phyloP scores from a whole-genome alignment of 805 yeast genomes.

The Zygotorulaspora danielsina region DNA sequence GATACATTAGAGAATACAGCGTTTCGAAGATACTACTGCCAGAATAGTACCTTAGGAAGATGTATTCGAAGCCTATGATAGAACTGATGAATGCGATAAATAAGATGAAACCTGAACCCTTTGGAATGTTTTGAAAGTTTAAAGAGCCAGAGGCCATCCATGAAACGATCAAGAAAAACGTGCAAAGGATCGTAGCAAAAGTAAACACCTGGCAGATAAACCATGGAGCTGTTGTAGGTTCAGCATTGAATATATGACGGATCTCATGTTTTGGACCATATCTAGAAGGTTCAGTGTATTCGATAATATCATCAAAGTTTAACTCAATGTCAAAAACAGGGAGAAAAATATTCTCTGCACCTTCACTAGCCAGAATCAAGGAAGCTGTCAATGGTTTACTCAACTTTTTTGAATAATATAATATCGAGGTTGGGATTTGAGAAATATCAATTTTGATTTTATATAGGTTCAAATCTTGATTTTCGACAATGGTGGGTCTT shows the following conservation, averaged over 20 bases:
- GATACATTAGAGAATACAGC: slow-evolving; percentile 29
- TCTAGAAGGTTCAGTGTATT: slow-evolving; percentile 20
- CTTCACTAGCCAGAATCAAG: slow-evolving; percentile 20
- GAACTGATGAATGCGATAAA: slow-evolving; percentile 26
- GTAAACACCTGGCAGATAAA: slow-evolving; percentile 50
- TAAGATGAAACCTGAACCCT: slow-evolving; percentile 23
- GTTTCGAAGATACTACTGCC: slow-evolving; percentile 35
- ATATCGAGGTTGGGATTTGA: slow-evolving; percentile 23
- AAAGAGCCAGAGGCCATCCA: slow-evolving; percentile 39
- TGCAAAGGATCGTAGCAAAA: slow-evolving; percentile 40
- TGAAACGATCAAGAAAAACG: slow-evolving; percentile 41
- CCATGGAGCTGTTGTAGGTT: slow-evolving; percentile 50
- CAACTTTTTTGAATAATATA: slow-evolving; percentile 20
- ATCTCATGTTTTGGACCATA: slow-evolving; percentile 58
- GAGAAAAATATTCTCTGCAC: slow-evolving; percentile 16
- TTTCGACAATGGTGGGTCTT: slow-evolving; percentile 20
- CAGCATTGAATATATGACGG: slow-evolving; percentile 52
- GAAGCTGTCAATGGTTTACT: slow-evolving; percentile 19
- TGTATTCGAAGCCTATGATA: slow-evolving; percentile 31
- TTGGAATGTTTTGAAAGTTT: slow-evolving; percentile 27
- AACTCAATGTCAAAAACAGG: slow-evolving; percentile 22
- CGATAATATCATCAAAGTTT: slow-evolving; percentile 4
- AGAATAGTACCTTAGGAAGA: slow-evolving; percentile 30
- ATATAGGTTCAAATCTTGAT: slow-evolving; percentile 17
- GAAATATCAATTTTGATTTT: slow-evolving; percentile 14